phyloP scores from a whole-genome alignment of 129 eudicot genomes.

The Tagetes erecta region DNA sequence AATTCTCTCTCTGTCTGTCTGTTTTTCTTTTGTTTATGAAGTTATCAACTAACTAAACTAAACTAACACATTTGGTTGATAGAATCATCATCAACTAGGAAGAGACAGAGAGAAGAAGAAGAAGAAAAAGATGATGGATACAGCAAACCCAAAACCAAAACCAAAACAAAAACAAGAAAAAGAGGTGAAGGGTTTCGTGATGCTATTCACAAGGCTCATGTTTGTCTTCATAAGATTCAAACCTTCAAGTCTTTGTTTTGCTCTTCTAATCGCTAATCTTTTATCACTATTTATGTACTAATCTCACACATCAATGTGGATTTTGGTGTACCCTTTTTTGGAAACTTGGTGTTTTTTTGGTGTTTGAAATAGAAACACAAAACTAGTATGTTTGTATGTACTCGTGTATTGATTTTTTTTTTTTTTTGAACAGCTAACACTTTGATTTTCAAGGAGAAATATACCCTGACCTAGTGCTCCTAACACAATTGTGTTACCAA shows the following conservation, averaged over 20 bases:
- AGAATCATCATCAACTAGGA: slow-evolving; percentile 49
- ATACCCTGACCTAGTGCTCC: no score
- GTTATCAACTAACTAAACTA: no score
- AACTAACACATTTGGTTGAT: background rate
- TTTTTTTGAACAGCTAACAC: no score
- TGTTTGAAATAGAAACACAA: no score
- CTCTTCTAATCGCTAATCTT: slow-evolving; percentile 19
- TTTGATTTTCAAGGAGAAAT: no score
- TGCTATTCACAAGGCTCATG: slow-evolving; percentile 58
- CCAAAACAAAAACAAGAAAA: slow-evolving; percentile 17
- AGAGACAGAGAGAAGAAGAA: slow-evolving; percentile 30
- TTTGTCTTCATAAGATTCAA: slow-evolving; percentile 57
- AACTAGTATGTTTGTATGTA: no score
- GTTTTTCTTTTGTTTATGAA: background rate
- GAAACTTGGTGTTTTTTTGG: no score
- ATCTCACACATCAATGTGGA: no score
- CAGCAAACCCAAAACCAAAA: background rate
- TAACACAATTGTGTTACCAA: no score
- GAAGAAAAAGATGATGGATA: slow-evolving; percentile 24
- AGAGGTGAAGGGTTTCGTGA: slow-evolving; percentile 35
- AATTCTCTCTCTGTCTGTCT: background rate
- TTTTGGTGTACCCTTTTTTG: no score
- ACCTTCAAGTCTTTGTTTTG: slow-evolving; percentile 27
- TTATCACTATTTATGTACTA: no score
- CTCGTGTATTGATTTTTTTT: no score